Evolutionary conservation across 192 early-diverging fungal genomes (phyloP).

Genomic region (Backusella tarrabulga): DNA sequence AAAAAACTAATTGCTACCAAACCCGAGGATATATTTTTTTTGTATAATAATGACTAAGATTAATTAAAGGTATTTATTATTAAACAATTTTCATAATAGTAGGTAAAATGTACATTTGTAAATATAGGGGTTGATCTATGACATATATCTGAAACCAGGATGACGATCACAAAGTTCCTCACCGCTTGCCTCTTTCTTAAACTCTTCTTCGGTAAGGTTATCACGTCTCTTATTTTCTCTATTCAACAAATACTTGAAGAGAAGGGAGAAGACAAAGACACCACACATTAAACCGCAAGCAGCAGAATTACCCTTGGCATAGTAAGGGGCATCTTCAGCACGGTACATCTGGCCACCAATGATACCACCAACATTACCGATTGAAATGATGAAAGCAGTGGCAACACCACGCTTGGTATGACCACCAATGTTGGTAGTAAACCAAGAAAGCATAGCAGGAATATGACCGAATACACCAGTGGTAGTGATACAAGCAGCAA

Average conservation of each 20-base stretch:
- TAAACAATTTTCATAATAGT: not conserved
- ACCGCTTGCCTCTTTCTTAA: slow-evolving; percentile 33
- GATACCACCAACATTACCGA: slow-evolving; percentile 73
- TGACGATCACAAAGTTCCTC: slow-evolving; percentile 49
- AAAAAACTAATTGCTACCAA: not conserved
- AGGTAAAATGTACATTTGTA: not conserved
- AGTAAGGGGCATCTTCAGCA: slow-evolving; percentile 53
- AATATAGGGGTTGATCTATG: slow-evolving; percentile 7
- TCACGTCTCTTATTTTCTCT: slow-evolving; percentile 62
- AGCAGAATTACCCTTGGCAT: slow-evolving; percentile 44
- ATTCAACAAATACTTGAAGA: slow-evolving; percentile 49
- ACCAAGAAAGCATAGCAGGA: slow-evolving; percentile 64
- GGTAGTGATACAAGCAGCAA: slow-evolving; percentile 41
- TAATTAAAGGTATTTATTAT: slow-evolving; percentile 1
- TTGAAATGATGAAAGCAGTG: slow-evolving; percentile 61
- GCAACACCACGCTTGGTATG: slow-evolving; percentile 71
- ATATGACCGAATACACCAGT: slow-evolving; percentile 50
- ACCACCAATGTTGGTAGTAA: slow-evolving; percentile 66
- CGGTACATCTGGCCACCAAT: slow-evolving; percentile 77
- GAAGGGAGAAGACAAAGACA: slow-evolving; percentile 45
- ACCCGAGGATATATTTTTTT: not conserved
- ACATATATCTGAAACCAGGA: slow-evolving; percentile 38
- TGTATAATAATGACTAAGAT: not conserved
- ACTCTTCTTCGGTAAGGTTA: slow-evolving; percentile 49
- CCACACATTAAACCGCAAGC: slow-evolving; percentile 51